Conservation (phyloP, 106 monocot species). For the Posidonia australis region DNA sequence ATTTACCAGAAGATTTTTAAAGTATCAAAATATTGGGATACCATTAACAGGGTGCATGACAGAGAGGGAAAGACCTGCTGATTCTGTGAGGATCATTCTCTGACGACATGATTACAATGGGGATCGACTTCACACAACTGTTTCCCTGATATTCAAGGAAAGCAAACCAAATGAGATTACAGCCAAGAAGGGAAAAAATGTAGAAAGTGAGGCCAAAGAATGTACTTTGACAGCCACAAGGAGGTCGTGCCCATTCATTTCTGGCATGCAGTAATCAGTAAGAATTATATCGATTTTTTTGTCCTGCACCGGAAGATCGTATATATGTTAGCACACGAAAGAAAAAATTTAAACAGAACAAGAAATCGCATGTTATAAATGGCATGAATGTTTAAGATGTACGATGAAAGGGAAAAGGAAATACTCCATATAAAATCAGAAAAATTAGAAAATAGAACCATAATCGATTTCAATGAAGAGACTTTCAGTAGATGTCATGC, state of each 20-base stretch:
- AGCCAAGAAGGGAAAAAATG: not conserved
- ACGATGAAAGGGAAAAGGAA: too few species aligned
- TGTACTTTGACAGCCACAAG: constrained; percentile 70
- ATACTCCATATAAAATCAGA: too few species aligned
- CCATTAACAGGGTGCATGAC: too few species aligned
- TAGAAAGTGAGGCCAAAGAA: too few species aligned
- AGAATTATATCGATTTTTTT: constrained; percentile 71
- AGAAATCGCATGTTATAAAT: too few species aligned
- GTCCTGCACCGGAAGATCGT: constrained; percentile 27
- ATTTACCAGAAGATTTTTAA: too few species aligned
- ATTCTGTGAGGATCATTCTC: constrained; percentile 81
- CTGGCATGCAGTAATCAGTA: constrained; percentile 90
- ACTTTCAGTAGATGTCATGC: too few species aligned
- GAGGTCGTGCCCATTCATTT: constrained; percentile 86
- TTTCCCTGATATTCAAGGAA: constrained; percentile 30
- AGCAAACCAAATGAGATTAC: not conserved
- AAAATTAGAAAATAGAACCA: too few species aligned
- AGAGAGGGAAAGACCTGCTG: constrained; percentile 30
- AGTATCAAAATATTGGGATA: too few species aligned
- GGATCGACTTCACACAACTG: constrained; percentile 38
- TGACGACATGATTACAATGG: constrained; percentile 85
- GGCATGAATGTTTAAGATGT: too few species aligned
- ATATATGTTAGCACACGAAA: not conserved
- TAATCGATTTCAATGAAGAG: too few species aligned
- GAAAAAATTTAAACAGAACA: too few species aligned